Evolutionary conservation across 2,329 filamentous ascomycete species (phyloP), one percentile per base, ranked within the genome.

Genomic region (Colletotrichum sp.): DNA sequence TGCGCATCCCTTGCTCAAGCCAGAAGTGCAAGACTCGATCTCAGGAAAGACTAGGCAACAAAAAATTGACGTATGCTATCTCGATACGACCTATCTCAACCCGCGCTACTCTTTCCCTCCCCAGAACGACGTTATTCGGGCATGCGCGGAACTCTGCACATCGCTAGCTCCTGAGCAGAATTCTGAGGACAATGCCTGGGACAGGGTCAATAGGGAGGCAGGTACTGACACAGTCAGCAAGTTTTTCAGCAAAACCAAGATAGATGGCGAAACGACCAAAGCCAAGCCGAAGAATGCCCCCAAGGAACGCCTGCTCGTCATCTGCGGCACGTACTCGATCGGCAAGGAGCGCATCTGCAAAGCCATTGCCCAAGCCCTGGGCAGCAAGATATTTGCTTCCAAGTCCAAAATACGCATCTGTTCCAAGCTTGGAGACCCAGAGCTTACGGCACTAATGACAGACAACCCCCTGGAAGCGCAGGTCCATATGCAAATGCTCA

Each of bases 271-370:
- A 32, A 80, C 79, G 21, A 81, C 84, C 67, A 81, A 83, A 59
- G 74, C 82, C 4, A 67, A 75, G 2, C 77, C 77, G 32, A 74
- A 77, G 56, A 76, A 81, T 73, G 79, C 64, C 75, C 76, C 78
- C 73, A 82, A 79, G 73, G 81, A 94, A 62, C 93, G 95, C 6
- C 89, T 99, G 4, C 90, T 99, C 0, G 95, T 99, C 7, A 92
- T 99, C 8, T 97, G 98, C 76, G 97, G 97, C 59, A 99, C 97
- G 1, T 99, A 99, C 85, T 97, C 94, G 79, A 99, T 99, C 80
- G 97, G 97, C 81, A 99, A 99, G 85, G 97, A 99, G 84, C 94
- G 96, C 55, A 96, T 99, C 78, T 98, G 96, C 82, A 89, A 98
- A 36, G 96, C 95, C 58, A 98, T 99, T 77, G 97, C 97, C 5